Conservation (phyloP, 345 rosid species). For the Brassica nigra region DNA sequence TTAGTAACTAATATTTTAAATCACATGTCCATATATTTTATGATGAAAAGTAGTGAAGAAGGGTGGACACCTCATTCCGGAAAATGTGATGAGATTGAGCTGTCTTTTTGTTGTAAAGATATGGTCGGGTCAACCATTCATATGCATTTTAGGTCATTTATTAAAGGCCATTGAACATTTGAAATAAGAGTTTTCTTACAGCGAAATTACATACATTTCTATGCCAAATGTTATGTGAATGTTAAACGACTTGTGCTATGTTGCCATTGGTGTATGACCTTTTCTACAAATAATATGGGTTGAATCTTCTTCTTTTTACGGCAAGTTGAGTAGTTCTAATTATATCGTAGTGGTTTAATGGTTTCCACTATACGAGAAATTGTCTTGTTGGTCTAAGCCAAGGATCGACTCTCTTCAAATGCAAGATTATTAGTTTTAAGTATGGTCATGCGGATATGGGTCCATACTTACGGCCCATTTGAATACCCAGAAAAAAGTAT, state of each 20-base stretch:
- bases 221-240: neutral
- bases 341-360: neutral
- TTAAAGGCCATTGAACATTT: slow-evolving; percentile 19
- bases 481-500: too few species aligned
- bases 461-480: too few species aligned
- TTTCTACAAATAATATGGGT: neutral
- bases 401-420: too few species aligned
- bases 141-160: neutral
- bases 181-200: neutral
- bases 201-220: neutral
- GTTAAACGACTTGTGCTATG: neutral
- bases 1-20: neutral
- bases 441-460: too few species aligned
- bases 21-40: slow-evolving; percentile 26
- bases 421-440: too few species aligned
- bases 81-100: slow-evolving; percentile 24
- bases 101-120: slow-evolving; percentile 30
- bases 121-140: slow-evolving; percentile 30
- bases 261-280: slow-evolving; percentile 2
- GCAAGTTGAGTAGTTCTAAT: neutral
- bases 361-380: too few species aligned
- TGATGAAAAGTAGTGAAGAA: slow-evolving; percentile 11
- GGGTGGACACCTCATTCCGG: slow-evolving; percentile 26
- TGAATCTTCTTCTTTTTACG: slow-evolving; percentile 12
- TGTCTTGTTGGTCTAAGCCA: too few species aligned